Conservation (phyloP, 768 basidiomycete species). For the Pleurotus ostreatus region DNA sequence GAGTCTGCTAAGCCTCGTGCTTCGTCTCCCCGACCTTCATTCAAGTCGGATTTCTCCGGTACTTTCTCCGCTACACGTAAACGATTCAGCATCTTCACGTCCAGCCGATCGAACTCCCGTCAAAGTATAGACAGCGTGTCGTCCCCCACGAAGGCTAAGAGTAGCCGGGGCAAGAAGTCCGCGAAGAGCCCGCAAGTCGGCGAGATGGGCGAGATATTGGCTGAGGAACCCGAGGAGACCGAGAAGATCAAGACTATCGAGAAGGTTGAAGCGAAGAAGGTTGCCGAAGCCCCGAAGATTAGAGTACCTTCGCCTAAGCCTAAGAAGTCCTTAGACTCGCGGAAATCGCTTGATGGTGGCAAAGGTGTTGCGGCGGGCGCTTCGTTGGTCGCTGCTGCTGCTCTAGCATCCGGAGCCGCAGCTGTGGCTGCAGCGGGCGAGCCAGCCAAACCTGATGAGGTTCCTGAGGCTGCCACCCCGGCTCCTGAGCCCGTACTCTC, state of each 20-base stretch:
- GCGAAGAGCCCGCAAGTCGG: slow-evolving; percentile 40
- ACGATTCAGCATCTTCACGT: slow-evolving; percentile 60
- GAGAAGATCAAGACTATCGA: slow-evolving; percentile 14
- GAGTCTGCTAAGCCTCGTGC: slow-evolving; percentile 23
- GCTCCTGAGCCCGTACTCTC: not conserved
- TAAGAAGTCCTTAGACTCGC: slow-evolving; percentile 23
- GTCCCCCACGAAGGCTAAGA: slow-evolving; percentile 25
- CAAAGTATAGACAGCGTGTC: slow-evolving; percentile 8
- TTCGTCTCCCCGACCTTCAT: slow-evolving; percentile 40
- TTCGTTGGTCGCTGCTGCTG: slow-evolving; percentile 16
- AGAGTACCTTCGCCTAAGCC: slow-evolving; percentile 26
- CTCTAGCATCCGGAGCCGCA: slow-evolving; percentile 18
- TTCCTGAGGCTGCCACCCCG: slow-evolving; percentile 4
- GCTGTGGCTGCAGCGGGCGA: slow-evolving; percentile 9
- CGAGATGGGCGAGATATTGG: slow-evolving; percentile 68
- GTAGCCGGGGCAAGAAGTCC: slow-evolving; percentile 30
- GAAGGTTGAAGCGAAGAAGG: slow-evolving; percentile 14
- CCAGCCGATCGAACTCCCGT: slow-evolving; percentile 26
- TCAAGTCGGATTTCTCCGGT: slow-evolving; percentile 39
- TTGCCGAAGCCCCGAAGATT: slow-evolving; percentile 8
- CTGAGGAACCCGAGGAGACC: slow-evolving; percentile 45
- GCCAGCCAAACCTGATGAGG: slow-evolving; percentile 3
- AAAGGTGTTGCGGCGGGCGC: slow-evolving; percentile 12
- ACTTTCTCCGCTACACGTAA: slow-evolving; percentile 51
- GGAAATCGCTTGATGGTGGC: slow-evolving; percentile 1